Evolutionary conservation across 352 stramenopile genomes (phyloP).

Genomic region (Paralagenidium karlingii): DNA sequence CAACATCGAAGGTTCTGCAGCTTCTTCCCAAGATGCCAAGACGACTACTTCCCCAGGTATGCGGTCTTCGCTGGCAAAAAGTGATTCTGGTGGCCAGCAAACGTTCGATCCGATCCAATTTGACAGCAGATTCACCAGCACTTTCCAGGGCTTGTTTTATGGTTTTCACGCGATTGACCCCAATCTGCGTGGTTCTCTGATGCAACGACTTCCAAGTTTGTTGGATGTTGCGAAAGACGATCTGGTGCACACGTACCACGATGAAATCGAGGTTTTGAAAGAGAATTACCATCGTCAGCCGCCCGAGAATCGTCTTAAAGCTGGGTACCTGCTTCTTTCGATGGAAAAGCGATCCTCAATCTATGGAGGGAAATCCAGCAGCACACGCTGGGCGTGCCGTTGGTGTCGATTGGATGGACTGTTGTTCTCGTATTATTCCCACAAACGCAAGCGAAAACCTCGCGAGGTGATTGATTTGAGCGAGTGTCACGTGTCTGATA

Average conservation of each 20-base stretch:
- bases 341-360: slow-evolving; percentile 35
- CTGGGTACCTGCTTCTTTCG: slow-evolving; percentile 60
- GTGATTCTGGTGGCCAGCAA: not conserved
- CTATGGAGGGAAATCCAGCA: slow-evolving; percentile 31
- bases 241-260: slow-evolving; percentile 71
- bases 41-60: too few relatives aligned
- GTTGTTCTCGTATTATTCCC: slow-evolving; percentile 66
- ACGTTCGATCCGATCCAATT: not conserved
- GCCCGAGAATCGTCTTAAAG: slow-evolving; percentile 68
- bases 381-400: slow-evolving; percentile 65
- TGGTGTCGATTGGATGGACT: slow-evolving; percentile 72
- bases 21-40: not conserved
- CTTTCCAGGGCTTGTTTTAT: slow-evolving; percentile 64
- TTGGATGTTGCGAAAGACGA: slow-evolving; percentile 66
- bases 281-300: slow-evolving; percentile 78
- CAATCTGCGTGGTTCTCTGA: slow-evolving; percentile 32
- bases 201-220: slow-evolving; percentile 55
- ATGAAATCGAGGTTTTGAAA: slow-evolving; percentile 66
- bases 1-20: too few relatives aligned
- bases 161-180: slow-evolving; percentile 55
- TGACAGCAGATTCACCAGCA: slow-evolving; percentile 32
- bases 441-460: slow-evolving; percentile 64
- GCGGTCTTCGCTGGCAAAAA: too few relatives aligned
- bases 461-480: slow-evolving; percentile 64
- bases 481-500: slow-evolving; percentile 51